A percentile compares a stretch with the other conserved stretches of the same genome.
Evolutionary conservation across 2,329 filamentous ascomycete species (phyloP).

Genomic region (Grosmannia huntii): DNA sequence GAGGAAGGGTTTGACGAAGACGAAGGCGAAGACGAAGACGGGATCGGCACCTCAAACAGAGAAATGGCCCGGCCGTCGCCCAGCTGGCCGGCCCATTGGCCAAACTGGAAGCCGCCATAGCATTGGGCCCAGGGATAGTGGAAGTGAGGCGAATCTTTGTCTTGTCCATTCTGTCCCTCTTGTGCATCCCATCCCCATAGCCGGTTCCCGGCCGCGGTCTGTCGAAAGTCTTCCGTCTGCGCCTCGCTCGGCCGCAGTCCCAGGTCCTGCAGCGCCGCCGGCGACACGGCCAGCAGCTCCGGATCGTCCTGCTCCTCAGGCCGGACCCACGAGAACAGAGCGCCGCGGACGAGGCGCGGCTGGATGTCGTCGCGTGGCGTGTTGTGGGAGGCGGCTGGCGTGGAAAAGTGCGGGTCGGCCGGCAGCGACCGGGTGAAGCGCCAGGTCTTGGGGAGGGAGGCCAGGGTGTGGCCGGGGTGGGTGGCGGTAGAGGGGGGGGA

Average conservation of each 20-base stretch:
- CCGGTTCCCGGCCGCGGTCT: conserved; percentile 70
- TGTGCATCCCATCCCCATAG: conserved; percentile 54
- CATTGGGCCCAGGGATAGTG: conserved; percentile 98
- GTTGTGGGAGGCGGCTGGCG: conserved; percentile 67
- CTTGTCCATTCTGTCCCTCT: not conserved
- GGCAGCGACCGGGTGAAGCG: conserved; percentile 55
- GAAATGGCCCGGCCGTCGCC: conserved; percentile 92
- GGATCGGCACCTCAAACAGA: conserved; percentile 75
- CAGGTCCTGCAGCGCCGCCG: conserved; percentile 67
- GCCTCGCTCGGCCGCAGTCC: conserved; percentile 59
- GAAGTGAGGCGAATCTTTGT: conserved; percentile 26
- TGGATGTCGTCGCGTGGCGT: conserved; percentile 64
- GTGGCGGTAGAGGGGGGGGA: not conserved
- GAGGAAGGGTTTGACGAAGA: not conserved
- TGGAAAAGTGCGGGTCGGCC: conserved; percentile 65
- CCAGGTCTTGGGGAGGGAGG: conserved; percentile 52
- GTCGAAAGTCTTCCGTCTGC: conserved; percentile 58
- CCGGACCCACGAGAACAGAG: conserved; percentile 81
- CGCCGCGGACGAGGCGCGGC: conserved; percentile 73
- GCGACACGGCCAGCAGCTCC: conserved; percentile 71
- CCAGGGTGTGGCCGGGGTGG: conserved; percentile 27
- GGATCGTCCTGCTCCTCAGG: conserved; percentile 60
- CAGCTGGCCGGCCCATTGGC: conserved; percentile 89
- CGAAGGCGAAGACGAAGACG: conserved; percentile 42
- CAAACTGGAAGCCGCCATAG: conserved; percentile 75